Percentiles rank a stretch among this genome's conserved stretches.
These are phyloP conservation scores for Salvia sclarea DNA, from an alignment of 305 asterid genomes.

Conservation along the genomic window DNA sequence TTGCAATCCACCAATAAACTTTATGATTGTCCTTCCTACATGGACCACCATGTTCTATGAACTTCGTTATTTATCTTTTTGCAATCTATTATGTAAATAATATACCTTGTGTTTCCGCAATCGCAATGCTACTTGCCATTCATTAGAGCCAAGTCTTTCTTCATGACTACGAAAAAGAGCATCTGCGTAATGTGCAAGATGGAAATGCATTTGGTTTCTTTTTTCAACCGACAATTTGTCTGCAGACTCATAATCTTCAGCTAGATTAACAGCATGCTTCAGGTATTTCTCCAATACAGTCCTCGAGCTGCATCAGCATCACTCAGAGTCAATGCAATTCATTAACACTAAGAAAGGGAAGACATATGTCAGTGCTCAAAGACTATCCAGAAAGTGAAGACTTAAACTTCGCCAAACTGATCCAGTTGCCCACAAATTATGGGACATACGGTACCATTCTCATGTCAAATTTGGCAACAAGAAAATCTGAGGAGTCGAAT, in stretches of 20 bases:
- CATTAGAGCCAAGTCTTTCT: slow-evolving; percentile 89
- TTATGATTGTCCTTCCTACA: slow-evolving; percentile 14
- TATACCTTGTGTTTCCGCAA: slow-evolving; percentile 83
- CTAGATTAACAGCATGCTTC: slow-evolving; percentile 85
- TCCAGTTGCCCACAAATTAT: slow-evolving; percentile 26
- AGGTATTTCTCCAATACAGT: slow-evolving; percentile 91
- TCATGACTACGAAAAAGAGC: slow-evolving; percentile 93
- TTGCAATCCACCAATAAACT: slow-evolving; percentile 18
- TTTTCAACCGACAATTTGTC: slow-evolving; percentile 61
- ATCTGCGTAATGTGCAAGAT: slow-evolving; percentile 98
- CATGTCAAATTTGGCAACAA: slow-evolving; percentile 18
- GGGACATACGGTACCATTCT: slow-evolving; percentile 11
- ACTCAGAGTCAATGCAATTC: slow-evolving; percentile 23
- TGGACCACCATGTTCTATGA: slow-evolving; percentile 24
- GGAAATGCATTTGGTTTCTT: slow-evolving; percentile 94
- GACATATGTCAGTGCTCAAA: slow-evolving; percentile 14
- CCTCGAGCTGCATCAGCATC: slow-evolving; percentile 72
- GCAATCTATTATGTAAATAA: slow-evolving; percentile 15
- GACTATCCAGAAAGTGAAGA: slow-evolving; percentile 7
- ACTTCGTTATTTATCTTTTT: neutral
- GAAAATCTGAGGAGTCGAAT: neutral
- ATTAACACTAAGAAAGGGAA: slow-evolving; percentile 19
- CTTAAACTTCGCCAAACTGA: neutral
- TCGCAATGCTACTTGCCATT: slow-evolving; percentile 95
- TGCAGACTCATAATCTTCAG: slow-evolving; percentile 59